A percentile compares a stretch with the other conserved stretches of the same genome.
Conservation (phyloP, 495 filamentous ascomycete genomes). For the Penicillium macrosclerotiorum region DNA sequence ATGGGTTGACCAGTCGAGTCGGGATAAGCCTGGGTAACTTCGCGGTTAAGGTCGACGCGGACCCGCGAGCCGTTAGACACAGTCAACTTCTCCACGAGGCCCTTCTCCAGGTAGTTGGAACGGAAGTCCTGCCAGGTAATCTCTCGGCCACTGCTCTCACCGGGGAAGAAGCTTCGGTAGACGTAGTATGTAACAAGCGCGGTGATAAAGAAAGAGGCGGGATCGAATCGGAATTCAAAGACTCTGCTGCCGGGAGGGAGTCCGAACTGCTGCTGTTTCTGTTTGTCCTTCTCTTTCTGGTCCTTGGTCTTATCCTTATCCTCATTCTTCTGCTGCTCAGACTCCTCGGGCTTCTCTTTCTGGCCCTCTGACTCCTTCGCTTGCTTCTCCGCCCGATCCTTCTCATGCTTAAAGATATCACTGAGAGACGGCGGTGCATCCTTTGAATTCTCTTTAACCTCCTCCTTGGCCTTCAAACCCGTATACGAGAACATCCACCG, state of each 20-base stretch:
- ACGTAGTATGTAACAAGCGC: conserved; percentile 61
- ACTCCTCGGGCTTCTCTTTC: no score
- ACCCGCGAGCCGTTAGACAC: conserved; percentile 73
- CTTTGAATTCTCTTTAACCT: no score
- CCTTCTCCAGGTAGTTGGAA: conserved; percentile 90
- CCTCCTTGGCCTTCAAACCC: conserved; percentile 44
- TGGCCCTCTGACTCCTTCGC: conserved; percentile 23
- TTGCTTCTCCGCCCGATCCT: background rate
- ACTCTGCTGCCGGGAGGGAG: conserved; percentile 25
- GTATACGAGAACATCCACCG: conserved; percentile 39
- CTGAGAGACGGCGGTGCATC: no score
- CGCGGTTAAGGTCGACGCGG: conserved; percentile 78
- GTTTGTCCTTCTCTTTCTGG: conserved; percentile 14
- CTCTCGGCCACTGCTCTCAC: conserved; percentile 63
- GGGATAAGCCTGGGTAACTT: conserved; percentile 76
- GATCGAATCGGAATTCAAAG: conserved; percentile 55
- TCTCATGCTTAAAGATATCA: no score
- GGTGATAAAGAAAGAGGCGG: conserved; percentile 51
- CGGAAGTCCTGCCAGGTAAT: conserved; percentile 98
- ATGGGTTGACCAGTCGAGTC: conserved; percentile 71
- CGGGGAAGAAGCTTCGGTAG: conserved; percentile 59
- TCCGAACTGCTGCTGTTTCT: conserved; percentile 24
- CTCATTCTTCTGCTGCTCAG: conserved; percentile 26
- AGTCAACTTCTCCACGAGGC: conserved; percentile 88
- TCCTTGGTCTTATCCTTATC: conserved; percentile 23